Conservation (phyloP, 768 basidiomycete genomes). For the Grammothele lineata region DNA sequence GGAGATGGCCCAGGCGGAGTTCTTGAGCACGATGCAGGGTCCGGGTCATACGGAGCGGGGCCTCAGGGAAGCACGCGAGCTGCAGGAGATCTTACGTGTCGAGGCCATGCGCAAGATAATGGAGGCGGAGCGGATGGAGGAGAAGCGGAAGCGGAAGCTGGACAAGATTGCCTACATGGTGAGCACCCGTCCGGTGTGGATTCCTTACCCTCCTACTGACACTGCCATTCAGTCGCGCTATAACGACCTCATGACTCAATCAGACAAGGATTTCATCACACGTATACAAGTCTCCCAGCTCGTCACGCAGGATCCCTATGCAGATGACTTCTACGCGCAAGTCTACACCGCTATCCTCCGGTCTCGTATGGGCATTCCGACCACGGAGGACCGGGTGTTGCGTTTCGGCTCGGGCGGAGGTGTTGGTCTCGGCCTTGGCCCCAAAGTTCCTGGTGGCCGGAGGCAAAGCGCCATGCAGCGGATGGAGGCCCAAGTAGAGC, state of each 20-base stretch:
- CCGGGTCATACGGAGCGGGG: slow-evolving; percentile 14
- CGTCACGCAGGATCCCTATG: slow-evolving; percentile 94
- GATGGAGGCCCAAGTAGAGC: slow-evolving; percentile 94
- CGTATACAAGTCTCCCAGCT: slow-evolving; percentile 98
- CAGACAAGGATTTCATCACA: slow-evolving; percentile 99
- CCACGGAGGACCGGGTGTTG: slow-evolving; percentile 73
- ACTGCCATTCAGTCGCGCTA: slow-evolving; percentile 63
- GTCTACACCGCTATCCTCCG: slow-evolving; percentile 86
- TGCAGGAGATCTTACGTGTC: slow-evolving; percentile 66
- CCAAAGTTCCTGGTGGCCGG: slow-evolving; percentile 57
- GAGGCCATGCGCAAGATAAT: slow-evolving; percentile 89
- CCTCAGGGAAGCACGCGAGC: slow-evolving; percentile 37
- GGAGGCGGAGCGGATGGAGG: slow-evolving; percentile 86
- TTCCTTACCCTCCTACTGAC: too few species aligned
- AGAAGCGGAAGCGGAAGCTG: slow-evolving; percentile 74
- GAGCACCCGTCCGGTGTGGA: slow-evolving; percentile 18
- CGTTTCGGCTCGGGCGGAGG: slow-evolving; percentile 83
- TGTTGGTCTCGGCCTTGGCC: slow-evolving; percentile 76
- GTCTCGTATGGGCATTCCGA: slow-evolving; percentile 69
- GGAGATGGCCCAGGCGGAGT: slow-evolving; percentile 70
- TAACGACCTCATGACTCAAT: slow-evolving; percentile 95
- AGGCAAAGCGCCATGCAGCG: slow-evolving; percentile 85
- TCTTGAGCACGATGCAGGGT: slow-evolving; percentile 55
- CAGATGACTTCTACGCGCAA: slow-evolving; percentile 98
- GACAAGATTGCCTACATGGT: slow-evolving; percentile 90